Evolutionary conservation across 176 grass and related monocot species (phyloP).

Genomic region (Oryza nivara): DNA sequence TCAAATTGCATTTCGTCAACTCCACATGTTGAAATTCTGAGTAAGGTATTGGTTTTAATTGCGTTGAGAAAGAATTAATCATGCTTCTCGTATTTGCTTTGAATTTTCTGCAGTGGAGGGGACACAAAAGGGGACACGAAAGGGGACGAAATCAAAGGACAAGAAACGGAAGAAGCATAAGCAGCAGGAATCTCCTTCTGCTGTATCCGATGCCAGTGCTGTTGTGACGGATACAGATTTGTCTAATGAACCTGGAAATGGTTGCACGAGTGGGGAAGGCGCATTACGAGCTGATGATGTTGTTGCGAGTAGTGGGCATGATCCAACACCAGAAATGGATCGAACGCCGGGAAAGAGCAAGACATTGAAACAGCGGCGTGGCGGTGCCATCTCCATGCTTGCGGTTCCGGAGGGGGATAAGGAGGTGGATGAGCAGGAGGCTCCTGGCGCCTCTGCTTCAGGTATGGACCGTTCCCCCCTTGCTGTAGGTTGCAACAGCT

Average conservation of each 20-base stretch:
- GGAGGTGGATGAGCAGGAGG: background rate
- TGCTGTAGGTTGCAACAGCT: background rate
- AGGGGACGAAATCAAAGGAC: background rate
- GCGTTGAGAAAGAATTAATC: background rate
- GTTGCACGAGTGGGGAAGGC: background rate
- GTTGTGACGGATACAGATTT: background rate
- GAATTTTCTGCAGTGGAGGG: background rate
- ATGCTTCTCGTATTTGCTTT: background rate
- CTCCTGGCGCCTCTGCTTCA: background rate
- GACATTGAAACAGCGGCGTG: background rate
- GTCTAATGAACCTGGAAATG: conserved; percentile 11
- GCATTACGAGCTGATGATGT: conserved; percentile 1
- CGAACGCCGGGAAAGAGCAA: conserved; percentile 10
- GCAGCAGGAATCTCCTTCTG: background rate
- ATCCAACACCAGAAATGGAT: background rate
- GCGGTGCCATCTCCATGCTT: background rate
- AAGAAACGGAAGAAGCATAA: conserved; percentile 40
- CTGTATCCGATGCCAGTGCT: conserved; percentile 9
- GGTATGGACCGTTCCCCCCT: conserved; percentile 5
- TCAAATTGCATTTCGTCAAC: background rate
- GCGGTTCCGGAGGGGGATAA: background rate
- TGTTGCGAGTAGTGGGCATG: conserved; percentile 24
- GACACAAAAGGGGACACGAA: background rate
- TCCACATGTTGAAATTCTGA: background rate
- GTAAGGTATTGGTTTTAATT: background rate